Conservation (phyloP, 1,284 basidiomycete genomes). For the Sporisorium scitamineum region DNA sequence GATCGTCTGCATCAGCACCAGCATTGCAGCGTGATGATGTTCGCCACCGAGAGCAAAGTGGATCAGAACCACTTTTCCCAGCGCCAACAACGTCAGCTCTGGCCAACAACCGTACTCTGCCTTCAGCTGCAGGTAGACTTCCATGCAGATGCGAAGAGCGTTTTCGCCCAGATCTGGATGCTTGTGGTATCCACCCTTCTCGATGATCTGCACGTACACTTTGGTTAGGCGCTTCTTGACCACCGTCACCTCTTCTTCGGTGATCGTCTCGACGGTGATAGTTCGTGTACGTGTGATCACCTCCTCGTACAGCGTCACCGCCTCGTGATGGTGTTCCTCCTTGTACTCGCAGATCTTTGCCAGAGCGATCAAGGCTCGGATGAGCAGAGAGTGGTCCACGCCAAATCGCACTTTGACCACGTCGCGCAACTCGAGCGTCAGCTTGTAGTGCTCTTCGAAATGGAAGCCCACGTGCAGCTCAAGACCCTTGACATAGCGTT, state of each 20-base stretch:
- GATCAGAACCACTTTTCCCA: slow-evolving; percentile 2
- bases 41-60: slow-evolving; percentile 7
- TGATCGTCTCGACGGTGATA: slow-evolving; percentile 12
- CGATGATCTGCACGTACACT: slow-evolving; percentile 13
- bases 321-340: slow-evolving; percentile 15
- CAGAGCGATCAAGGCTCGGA: slow-evolving; percentile 5
- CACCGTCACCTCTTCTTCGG: slow-evolving; percentile 14
- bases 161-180: slow-evolving; percentile 11
- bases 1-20: slow-evolving; percentile 1
- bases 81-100: slow-evolving; percentile 2
- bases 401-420: slow-evolving; percentile 4
- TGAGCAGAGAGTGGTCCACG: slow-evolving; percentile 8
- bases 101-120: slow-evolving; percentile 5
- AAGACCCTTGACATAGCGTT: slow-evolving; percentile 8
- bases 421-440: slow-evolving; percentile 10
- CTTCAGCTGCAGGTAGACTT: slow-evolving; percentile 12
- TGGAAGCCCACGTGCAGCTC: slow-evolving; percentile 10
- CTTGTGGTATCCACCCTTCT: slow-evolving; percentile 7
- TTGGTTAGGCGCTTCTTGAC: slow-evolving; percentile 17
- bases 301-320: slow-evolving; percentile 16
- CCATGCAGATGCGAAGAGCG: slow-evolving; percentile 11
- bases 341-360: slow-evolving; percentile 12
- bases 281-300: slow-evolving; percentile 6
- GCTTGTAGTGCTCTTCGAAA: slow-evolving; percentile 13
- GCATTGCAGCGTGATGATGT: background rate